phyloP scores from a whole-genome alignment of 768 basidiomycete species.

The Lanmaoa rubissima region DNA sequence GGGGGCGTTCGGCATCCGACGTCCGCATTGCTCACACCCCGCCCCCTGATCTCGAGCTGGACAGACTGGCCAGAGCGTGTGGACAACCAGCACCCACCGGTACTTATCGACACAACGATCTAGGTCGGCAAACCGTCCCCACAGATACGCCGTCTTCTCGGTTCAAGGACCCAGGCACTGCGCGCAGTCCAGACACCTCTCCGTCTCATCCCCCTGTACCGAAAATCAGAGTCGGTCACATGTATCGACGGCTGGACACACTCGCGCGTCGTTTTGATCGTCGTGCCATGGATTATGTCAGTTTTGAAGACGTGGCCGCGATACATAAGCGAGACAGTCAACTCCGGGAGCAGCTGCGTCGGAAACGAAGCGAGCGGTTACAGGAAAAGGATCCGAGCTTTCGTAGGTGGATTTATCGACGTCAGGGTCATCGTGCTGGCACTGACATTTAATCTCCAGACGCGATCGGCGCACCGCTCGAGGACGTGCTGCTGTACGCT shows the following conservation, averaged over 20 bases:
- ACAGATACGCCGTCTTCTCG: neutral
- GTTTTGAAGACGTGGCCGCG: slow-evolving; percentile 21
- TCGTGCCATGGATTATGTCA: slow-evolving; percentile 30
- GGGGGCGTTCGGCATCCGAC: slow-evolving; percentile 25
- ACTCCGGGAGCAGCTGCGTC: slow-evolving; percentile 24
- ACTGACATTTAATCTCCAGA: slow-evolving; percentile 20
- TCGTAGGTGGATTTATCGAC: slow-evolving; percentile 19
- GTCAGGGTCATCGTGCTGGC: neutral
- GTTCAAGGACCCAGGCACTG: neutral
- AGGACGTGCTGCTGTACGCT: slow-evolving; percentile 33
- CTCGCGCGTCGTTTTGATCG: slow-evolving; percentile 20
- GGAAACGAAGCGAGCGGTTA: slow-evolving; percentile 16
- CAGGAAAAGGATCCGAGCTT: slow-evolving; percentile 25
- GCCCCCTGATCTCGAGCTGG: slow-evolving; percentile 28
- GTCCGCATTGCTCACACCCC: slow-evolving; percentile 20
- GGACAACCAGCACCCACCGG: slow-evolving; percentile 15
- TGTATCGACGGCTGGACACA: slow-evolving; percentile 28
- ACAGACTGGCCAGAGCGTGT: slow-evolving; percentile 31
- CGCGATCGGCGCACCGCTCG: slow-evolving; percentile 37
- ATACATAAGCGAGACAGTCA: slow-evolving; percentile 19
- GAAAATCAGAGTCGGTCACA: slow-evolving; percentile 15
- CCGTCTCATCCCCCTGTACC: slow-evolving; percentile 15
- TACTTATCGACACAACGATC: slow-evolving; percentile 11
- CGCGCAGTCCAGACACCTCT: neutral
- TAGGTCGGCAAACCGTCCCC: neutral